phyloP scores from a whole-genome alignment of 2,329 filamentous ascomycete genomes.

The Aureobasidium sp. region DNA sequence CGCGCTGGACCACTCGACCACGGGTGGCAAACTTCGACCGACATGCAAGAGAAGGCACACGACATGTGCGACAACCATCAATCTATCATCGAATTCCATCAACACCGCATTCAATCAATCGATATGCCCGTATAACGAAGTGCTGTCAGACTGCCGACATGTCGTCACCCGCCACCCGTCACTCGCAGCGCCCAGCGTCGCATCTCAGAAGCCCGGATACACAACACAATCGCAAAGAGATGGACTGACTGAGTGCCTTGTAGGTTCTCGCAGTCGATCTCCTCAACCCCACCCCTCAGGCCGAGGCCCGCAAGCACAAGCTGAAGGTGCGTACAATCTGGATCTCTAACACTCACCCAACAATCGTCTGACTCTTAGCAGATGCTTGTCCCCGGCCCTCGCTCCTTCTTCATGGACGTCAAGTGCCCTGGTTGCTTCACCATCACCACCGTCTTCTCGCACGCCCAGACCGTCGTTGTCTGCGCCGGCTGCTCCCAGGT shows the following conservation, averaged over 20 bases:
- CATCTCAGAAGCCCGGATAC: not conserved
- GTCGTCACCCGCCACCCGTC: conserved; percentile 4
- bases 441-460: conserved; percentile 99
- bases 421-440: conserved; percentile 99
- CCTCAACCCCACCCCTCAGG: conserved; percentile 94
- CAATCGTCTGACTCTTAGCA: conserved; percentile 15
- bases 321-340: conserved; percentile 72
- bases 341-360: not conserved
- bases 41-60: not conserved
- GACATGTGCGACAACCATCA: conserved; percentile 7
- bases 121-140: not conserved
- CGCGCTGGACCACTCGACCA: conserved; percentile 1
- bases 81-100: not conserved
- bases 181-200: not conserved
- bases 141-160: not conserved
- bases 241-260: conserved; percentile 12
- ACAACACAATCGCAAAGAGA: not conserved
- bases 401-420: conserved; percentile 99
- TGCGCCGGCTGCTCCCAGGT: conserved; percentile 99
- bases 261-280: conserved; percentile 99
- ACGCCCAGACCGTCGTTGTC: conserved; percentile 99
- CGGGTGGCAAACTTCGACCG: conserved; percentile 5
- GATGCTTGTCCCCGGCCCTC: conserved; percentile 79
- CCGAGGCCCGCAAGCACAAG: conserved; percentile 99
- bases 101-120: not conserved